Conservation (phyloP, 2,329 filamentous ascomycete genomes). For the Curvularia spicifera region DNA sequence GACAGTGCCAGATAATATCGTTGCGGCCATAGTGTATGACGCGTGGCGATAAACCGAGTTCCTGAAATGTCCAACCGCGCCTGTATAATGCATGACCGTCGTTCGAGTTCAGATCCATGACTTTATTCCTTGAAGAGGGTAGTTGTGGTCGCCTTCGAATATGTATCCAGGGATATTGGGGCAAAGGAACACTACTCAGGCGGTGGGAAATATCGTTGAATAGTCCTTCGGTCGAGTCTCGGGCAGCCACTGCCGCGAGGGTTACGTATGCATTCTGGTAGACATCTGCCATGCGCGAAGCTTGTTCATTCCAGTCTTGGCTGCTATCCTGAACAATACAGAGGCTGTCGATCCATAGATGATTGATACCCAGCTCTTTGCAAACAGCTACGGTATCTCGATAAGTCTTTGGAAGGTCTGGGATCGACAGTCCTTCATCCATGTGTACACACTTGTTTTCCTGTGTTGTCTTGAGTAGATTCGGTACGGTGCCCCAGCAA, state of each 20-base stretch:
- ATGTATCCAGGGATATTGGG: neutral
- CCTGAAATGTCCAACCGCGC: constrained; percentile 4
- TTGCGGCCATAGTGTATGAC: constrained; percentile 9
- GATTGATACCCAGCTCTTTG: neutral
- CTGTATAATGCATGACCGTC: neutral
- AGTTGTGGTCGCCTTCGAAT: neutral
- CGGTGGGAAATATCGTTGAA: neutral
- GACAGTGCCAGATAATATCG: constrained; percentile 20
- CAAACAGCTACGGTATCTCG: neutral
- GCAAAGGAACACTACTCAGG: neutral
- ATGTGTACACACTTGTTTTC: neutral
- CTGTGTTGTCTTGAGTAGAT: neutral
- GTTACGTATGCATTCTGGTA: neutral
- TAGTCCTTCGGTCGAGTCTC: neutral
- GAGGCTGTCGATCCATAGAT: constrained; percentile 10
- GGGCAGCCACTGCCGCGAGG: neutral
- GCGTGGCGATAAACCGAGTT: constrained; percentile 4
- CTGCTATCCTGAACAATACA: constrained; percentile 10
- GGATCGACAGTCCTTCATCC: neutral
- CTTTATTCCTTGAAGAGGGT: neutral
- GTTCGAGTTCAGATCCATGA: neutral
- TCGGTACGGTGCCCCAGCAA: neutral
- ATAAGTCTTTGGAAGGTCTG: neutral
- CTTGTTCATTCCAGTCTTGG: constrained; percentile 5
- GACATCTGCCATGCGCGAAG: constrained; percentile 3